Evolutionary conservation across 208 protist species (phyloP).

Genomic region (Trypanosoma grayi): DNA sequence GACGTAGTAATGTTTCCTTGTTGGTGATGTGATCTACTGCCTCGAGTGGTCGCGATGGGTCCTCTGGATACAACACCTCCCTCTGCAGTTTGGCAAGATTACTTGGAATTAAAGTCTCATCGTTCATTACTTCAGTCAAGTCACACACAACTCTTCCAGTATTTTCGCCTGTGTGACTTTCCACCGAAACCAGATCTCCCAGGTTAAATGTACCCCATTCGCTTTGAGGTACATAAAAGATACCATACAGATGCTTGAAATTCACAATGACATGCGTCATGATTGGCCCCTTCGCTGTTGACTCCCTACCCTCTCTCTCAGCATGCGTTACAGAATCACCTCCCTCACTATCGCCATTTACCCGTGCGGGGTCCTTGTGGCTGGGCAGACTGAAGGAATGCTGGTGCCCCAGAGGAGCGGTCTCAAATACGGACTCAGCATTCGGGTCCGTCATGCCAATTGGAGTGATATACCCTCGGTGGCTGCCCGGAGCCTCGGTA

Average conservation of each 20-base stretch:
- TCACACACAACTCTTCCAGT: constrained; percentile 56
- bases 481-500: background rate
- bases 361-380: constrained; percentile 7
- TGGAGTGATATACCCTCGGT: background rate
- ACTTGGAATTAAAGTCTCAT: background rate
- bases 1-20: constrained; percentile 34
- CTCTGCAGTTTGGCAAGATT: constrained; percentile 1
- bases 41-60: constrained; percentile 19
- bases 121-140: constrained; percentile 31
- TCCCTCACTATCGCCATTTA: background rate
- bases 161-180: constrained; percentile 46
- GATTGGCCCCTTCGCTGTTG: background rate
- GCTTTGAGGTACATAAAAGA: constrained; percentile 51
- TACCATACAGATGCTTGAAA: constrained; percentile 55
- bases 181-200: constrained; percentile 67
- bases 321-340: background rate
- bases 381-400: constrained; percentile 24
- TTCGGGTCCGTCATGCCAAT: constrained; percentile 7
- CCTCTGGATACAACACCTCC: constrained; percentile 27
- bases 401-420: constrained; percentile 28
- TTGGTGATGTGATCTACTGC: constrained; percentile 12
- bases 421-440: constrained; percentile 20
- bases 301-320: background rate
- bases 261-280: constrained; percentile 53
- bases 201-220: constrained; percentile 35